phyloP scores from a whole-genome alignment of 1,284 basidiomycete species.

The Nidula niveotomentosa region DNA sequence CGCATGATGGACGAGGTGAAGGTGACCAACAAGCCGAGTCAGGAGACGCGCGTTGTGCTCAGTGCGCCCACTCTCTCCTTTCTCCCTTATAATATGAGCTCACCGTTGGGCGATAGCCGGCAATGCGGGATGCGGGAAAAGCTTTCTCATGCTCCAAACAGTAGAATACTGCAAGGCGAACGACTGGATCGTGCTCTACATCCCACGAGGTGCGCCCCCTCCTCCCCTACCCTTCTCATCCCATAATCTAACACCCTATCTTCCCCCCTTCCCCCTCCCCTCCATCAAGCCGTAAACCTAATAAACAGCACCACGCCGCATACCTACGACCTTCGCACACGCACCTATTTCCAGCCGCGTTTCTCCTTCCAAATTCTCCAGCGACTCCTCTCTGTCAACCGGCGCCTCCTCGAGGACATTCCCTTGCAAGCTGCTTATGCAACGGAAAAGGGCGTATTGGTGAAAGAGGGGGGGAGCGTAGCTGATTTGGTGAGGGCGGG shows the following conservation, averaged over 20 bases:
- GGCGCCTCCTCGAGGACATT: conserved; percentile 54
- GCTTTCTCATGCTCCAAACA: conserved; percentile 78
- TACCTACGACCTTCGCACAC: conserved; percentile 73
- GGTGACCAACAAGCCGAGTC: conserved; percentile 31
- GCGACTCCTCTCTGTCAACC: conserved; percentile 59
- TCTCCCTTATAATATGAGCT: conserved; percentile 7
- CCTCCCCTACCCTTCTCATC: background rate
- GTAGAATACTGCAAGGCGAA: conserved; percentile 71
- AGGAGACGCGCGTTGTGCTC: conserved; percentile 53
- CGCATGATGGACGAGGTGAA: conserved; percentile 49
- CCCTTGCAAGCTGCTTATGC: conserved; percentile 37
- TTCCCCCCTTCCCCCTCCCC: too few relatives aligned
- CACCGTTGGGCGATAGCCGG: conserved; percentile 52
- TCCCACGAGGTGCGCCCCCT: conserved; percentile 69
- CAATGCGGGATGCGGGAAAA: conserved; percentile 82
- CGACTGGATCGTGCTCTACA: conserved; percentile 86
- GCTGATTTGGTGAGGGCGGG: background rate
- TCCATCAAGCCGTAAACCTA: conserved; percentile 59
- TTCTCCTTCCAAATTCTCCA: conserved; percentile 62
- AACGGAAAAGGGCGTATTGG: background rate
- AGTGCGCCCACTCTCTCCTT: conserved; percentile 41
- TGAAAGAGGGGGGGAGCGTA: conserved; percentile 8
- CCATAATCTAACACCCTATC: too few relatives aligned
- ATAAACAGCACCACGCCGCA: conserved; percentile 82
- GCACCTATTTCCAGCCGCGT: conserved; percentile 78